A percentile compares a stretch with the other conserved stretches of the same genome.
Conservation (phyloP, 2,329 filamentous ascomycete genomes). For the Teratosphaeria gauchensis region DNA sequence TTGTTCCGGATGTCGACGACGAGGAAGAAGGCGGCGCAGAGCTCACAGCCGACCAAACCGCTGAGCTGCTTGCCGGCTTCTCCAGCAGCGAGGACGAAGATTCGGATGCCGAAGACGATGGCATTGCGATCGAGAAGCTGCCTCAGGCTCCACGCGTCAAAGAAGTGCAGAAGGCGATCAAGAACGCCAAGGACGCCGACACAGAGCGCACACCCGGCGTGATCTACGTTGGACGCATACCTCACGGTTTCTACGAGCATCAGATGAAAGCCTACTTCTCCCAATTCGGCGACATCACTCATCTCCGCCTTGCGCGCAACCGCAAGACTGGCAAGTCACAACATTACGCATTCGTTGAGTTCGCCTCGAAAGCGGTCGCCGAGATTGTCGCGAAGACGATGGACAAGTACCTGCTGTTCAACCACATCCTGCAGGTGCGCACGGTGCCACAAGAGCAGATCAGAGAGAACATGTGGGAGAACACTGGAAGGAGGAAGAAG, state of each 20-base stretch:
- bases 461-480: conserved; percentile 77
- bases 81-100: conserved; percentile 37
- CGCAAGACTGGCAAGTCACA: conserved; percentile 83
- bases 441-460: conserved; percentile 66
- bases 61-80: conserved; percentile 43
- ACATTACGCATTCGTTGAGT: conserved; percentile 94
- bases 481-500: conserved; percentile 60
- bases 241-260: conserved; percentile 93
- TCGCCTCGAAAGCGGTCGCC: conserved; percentile 65
- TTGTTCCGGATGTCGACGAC: conserved; percentile 10
- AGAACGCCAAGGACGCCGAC: conserved; percentile 38
- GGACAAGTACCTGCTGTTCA: conserved; percentile 94
- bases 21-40: conserved; percentile 22
- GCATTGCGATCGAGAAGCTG: conserved; percentile 29
- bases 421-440: conserved; percentile 85
- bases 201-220: conserved; percentile 57
- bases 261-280: conserved; percentile 90
- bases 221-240: conserved; percentile 82
- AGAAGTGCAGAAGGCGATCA: conserved; percentile 33
- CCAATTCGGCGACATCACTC: conserved; percentile 78
- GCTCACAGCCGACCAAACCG: conserved; percentile 37
- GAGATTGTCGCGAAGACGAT: conserved; percentile 91
- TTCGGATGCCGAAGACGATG: conserved; percentile 27
- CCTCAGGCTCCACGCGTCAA: conserved; percentile 25
- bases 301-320: conserved; percentile 78